These are phyloP conservation scores for Suillus discolor DNA, from an alignment of 768 basidiomycete species.

Conservation along the genomic window DNA sequence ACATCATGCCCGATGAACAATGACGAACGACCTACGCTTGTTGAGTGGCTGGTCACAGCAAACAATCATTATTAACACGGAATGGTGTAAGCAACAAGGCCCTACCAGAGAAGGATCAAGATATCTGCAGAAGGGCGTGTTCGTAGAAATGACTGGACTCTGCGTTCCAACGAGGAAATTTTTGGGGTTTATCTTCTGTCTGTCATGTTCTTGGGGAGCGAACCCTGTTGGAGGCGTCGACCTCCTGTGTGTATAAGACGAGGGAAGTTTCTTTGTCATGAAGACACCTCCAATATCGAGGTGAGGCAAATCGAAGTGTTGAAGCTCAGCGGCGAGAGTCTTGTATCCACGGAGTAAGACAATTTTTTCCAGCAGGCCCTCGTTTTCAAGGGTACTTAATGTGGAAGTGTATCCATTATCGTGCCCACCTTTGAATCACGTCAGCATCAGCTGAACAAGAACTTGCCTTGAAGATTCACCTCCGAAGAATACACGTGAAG, in stretches of 20 bases:
- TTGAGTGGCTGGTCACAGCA: constrained; percentile 28
- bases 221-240: constrained; percentile 5
- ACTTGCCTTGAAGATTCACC: constrained; percentile 17
- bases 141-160: constrained; percentile 3
- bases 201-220: constrained; percentile 29
- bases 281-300: constrained; percentile 40
- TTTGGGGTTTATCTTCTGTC: constrained; percentile 13
- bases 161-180: background rate
- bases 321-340: constrained; percentile 37
- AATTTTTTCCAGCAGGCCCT: constrained; percentile 40
- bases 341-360: constrained; percentile 42
- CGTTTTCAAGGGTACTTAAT: constrained; percentile 39
- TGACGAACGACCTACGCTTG: constrained; percentile 27
- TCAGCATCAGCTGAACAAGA: background rate
- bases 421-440: constrained; percentile 30
- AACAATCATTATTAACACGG: background rate
- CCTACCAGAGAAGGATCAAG: constrained; percentile 14
- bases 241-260: constrained; percentile 6
- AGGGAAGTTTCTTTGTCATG: constrained; percentile 32
- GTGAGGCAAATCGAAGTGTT: constrained; percentile 31
- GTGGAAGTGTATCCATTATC: constrained; percentile 45
- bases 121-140: constrained; percentile 4
- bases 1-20: background rate
- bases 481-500: constrained; percentile 42
- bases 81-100: background rate